A percentile compares a stretch with the other conserved stretches of the same genome.
phyloP scores from a whole-genome alignment of 345 rosid species.

The Melaleuca quinquenervia region DNA sequence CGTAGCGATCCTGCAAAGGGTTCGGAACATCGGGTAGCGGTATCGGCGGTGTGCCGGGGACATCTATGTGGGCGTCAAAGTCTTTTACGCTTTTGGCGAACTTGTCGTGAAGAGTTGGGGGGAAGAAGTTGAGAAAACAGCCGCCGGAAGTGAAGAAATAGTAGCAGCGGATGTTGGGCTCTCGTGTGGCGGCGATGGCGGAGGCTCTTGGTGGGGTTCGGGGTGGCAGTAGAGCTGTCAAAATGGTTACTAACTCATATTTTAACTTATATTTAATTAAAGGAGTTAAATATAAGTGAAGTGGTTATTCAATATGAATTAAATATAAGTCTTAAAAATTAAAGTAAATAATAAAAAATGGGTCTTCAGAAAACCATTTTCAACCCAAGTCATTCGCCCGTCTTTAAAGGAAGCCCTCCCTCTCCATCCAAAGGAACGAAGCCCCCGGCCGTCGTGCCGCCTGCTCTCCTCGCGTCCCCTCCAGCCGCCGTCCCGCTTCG shows the following conservation, averaged over 20 bases:
- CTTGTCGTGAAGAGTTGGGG: not conserved
- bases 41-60: not conserved
- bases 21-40: not conserved
- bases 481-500: constrained; percentile 43
- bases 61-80: not conserved
- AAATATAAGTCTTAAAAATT: too few relatives aligned
- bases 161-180: not conserved
- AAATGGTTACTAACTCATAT: too few relatives aligned
- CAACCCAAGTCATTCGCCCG: too few relatives aligned
- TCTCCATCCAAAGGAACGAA: too few relatives aligned
- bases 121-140: not conserved
- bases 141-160: not conserved
- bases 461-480: constrained; percentile 46
- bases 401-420: too few relatives aligned
- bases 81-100: not conserved
- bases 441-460: constrained; percentile 29
- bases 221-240: too few relatives aligned
- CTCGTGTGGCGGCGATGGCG: not conserved
- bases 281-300: too few relatives aligned
- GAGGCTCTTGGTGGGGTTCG: too few relatives aligned
- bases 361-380: too few relatives aligned
- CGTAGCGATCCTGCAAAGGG: not conserved
- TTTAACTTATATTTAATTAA: too few relatives aligned
- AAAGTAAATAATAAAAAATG: too few relatives aligned
- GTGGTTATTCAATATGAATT: too few relatives aligned